Base-by-base conservation (phyloP, 306 rosid species). In the Dryas alaskensis region DNA sequence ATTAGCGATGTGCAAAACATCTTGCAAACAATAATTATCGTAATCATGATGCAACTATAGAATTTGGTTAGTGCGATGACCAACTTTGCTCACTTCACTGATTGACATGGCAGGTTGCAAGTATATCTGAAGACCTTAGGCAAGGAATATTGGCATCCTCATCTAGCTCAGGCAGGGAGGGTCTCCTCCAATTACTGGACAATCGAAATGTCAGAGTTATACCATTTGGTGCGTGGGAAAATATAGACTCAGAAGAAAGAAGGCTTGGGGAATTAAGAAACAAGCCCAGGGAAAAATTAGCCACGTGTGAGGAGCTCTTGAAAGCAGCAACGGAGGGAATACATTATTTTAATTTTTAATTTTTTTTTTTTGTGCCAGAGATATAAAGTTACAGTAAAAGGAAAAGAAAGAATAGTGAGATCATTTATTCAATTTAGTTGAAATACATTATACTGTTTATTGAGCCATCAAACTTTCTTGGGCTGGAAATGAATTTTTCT, bases 241-340 rank as follows among this genome's bases (percentile, higher is more conserved):
- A 86, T 81, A 91, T 91, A 62, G 97, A 94, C 81, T 80, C 91
- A 8, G 86, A 78, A 78, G 97, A 94, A 84, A 87, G 74, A 80
- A 81, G 79, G 74, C 85, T 86, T 62, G 97, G 95, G 73, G 82
- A 81, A 74, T 73, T 79, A 57, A 80, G 57, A 75, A 82, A 79
- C 87, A 88, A 88, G 79, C 93, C 97, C 62, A 82, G 95, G 83
- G 92, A 88, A 72, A 94, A 89, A 82, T 75, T 89, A 45, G 61
- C 91, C 60, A 65, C 88, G 19, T 86, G 85, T 92, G 89, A 89
- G 58, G 90, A 89, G 57, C 90, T 94, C 31, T 78, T 77, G 67
- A 70, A 85, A 75, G 80, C 67, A 70, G 82, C 82, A 43, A 17
- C 65, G 40, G 76, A 83, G 61, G 82, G 72, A 75, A 17, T 51